Base-by-base conservation (phyloP, 371 early-diverging fungal genomes). In the Enterocytospora artemiae region DNA sequence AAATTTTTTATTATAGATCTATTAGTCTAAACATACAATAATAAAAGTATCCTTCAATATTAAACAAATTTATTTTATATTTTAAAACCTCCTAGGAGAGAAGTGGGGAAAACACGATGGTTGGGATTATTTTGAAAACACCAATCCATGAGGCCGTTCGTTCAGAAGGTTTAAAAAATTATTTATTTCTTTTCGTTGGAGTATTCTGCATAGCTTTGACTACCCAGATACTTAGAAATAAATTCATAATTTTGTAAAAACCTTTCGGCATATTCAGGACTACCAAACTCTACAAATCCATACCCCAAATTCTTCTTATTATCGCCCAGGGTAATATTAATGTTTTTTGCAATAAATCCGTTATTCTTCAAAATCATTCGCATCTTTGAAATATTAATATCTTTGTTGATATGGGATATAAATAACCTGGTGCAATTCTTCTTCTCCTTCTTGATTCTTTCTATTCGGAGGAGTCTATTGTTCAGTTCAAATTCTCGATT, bases 261-360 rank as follows among this genome's bases (percentile, higher is more conserved):
- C 12, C 27, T 45, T 18, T 53, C 36, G 9, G 76, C 73, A 16
- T 73, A 69, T 55, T 71, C 63, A 31, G 68, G 56, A 41, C 32
- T 62, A 30, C 57, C 53, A 61, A 70, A 76, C 7, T 71, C 67
- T 22, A 76, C 41, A 69, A 74, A 74, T 20, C 71, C 77, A 37
- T 71, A 76, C 44, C 76, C 76, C 12, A 54, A 68, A 50, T 76
- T 76, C n/a, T n/a, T n/a, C 46, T 51, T 73, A 24, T 59, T 49
- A 14, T 30, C 39, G 22, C 68, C 63, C 12, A 48, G 44, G 33
- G 64, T 41, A 4, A 70, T 36, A 31, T 63, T 53, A 25, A 76
- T 63, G 14, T 69, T 67, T 41, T 59, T 62, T 18, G 61, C 48
- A 43, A 58, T 65, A 25, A 55, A 48, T 45, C 62, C 69, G 33